Conservation (phyloP, 2,329 filamentous ascomycete genomes). For the Incumbomyces lentus region DNA sequence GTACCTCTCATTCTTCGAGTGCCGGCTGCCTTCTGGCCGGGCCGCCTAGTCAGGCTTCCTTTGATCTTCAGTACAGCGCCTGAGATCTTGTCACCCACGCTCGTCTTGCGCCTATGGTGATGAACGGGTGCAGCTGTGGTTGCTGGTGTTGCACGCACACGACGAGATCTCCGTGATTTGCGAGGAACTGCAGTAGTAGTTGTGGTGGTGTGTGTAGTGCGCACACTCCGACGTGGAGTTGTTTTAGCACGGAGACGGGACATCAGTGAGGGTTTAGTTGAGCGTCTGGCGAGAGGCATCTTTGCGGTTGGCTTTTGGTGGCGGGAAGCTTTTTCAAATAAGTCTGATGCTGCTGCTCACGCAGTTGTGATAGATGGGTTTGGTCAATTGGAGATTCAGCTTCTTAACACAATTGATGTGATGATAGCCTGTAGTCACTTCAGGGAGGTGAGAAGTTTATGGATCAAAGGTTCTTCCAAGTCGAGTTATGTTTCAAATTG, state of each 20-base stretch:
- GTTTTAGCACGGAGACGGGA: constrained; percentile 33
- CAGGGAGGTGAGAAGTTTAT: too few relatives aligned
- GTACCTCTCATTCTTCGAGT: constrained; percentile 65
- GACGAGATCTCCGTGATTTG: background rate
- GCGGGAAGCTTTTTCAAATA: too few relatives aligned
- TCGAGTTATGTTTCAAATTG: too few relatives aligned
- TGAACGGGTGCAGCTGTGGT: background rate
- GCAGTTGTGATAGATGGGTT: too few relatives aligned
- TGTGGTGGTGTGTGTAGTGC: constrained; percentile 32
- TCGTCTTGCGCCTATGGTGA: constrained; percentile 57
- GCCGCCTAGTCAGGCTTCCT: constrained; percentile 57
- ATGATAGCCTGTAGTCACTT: too few relatives aligned
- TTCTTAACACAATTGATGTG: too few relatives aligned
- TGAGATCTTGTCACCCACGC: constrained; percentile 65
- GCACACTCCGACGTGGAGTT: constrained; percentile 19
- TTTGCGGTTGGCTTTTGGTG: background rate
- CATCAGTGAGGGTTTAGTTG: constrained; percentile 38
- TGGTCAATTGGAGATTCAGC: too few relatives aligned
- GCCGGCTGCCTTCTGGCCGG: constrained; percentile 66
- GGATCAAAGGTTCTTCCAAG: too few relatives aligned
- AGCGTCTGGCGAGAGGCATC: background rate
- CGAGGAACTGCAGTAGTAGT: constrained; percentile 34
- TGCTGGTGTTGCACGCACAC: background rate
- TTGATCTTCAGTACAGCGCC: constrained; percentile 65
- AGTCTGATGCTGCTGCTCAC: too few relatives aligned